These are phyloP conservation scores for Schwanniomyces yamadae DNA, from an alignment of 805 yeast genomes.

Conservation along the genomic window DNA sequence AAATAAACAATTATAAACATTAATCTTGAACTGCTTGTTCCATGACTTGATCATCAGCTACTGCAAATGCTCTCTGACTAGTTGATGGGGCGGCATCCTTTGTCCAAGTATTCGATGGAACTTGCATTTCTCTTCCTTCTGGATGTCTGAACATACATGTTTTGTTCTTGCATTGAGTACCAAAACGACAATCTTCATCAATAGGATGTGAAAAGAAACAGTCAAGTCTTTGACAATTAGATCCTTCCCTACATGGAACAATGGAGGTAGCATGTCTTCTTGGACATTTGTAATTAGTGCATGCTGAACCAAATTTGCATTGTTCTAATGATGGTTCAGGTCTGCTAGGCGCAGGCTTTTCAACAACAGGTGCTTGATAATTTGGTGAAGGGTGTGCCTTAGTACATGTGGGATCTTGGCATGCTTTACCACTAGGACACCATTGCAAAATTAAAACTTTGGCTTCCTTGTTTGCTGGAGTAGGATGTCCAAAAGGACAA, in stretches of 20 bases:
- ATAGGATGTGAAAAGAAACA: constrained; percentile 84
- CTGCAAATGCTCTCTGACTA: constrained; percentile 70
- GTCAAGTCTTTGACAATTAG: constrained; percentile 72
- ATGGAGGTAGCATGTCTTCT: constrained; percentile 80
- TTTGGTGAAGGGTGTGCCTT: constrained; percentile 83
- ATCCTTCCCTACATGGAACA: constrained; percentile 80
- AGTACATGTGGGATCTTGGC: constrained; percentile 60
- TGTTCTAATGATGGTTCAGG: constrained; percentile 56
- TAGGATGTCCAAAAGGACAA: constrained; percentile 91
- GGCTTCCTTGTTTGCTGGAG: constrained; percentile 76
- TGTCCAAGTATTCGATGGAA: constrained; percentile 39
- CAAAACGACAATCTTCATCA: constrained; percentile 77
- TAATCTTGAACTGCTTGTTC: constrained; percentile 51
- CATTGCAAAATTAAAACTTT: constrained; percentile 66
- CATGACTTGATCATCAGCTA: constrained; percentile 69
- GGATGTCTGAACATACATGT: constrained; percentile 80
- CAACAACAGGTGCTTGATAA: constrained; percentile 21
- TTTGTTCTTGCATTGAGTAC: constrained; percentile 67
- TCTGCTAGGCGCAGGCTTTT: constrained; percentile 6
- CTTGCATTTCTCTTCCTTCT: constrained; percentile 55
- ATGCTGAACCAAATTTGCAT: constrained; percentile 74
- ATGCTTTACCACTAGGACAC: constrained; percentile 71
- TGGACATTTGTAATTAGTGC: constrained; percentile 77
- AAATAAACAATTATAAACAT: constrained; percentile 6
- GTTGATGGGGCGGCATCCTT: constrained; percentile 36